Conservation (phyloP, 257 asterid species). For the Solanum corneliomulleri region DNA sequence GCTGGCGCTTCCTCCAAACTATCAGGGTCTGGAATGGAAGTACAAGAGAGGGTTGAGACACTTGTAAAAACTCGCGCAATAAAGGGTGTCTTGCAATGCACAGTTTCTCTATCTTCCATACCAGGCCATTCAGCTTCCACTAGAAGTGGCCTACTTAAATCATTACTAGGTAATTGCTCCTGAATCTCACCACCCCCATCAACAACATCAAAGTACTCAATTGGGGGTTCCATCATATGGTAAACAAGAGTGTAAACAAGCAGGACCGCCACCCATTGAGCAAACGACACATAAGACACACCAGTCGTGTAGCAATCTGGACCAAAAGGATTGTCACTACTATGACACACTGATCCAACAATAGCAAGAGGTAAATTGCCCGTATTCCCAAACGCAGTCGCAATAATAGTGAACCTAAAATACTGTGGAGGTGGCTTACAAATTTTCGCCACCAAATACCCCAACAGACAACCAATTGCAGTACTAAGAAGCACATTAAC, state of each 20-base stretch:
- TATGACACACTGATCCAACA: conserved; percentile 79
- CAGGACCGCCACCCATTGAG: conserved; percentile 90
- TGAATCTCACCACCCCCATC: conserved; percentile 51
- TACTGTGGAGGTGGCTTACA: conserved; percentile 78
- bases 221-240: conserved; percentile 99
- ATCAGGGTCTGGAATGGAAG: conserved; percentile 36
- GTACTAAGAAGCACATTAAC: conserved; percentile 80
- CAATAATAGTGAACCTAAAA: conserved; percentile 63
- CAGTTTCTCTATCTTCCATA: conserved; percentile 80
- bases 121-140: conserved; percentile 99
- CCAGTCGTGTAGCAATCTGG: conserved; percentile 47
- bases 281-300: conserved; percentile 77
- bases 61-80: conserved; percentile 51
- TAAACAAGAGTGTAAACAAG: conserved; percentile 88
- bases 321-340: conserved; percentile 56
- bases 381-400: conserved; percentile 91
- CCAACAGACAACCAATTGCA: conserved; percentile 66
- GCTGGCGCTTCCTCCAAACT: conserved; percentile 39
- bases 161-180: conserved; percentile 29
- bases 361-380: conserved; percentile 88
- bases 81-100: conserved; percentile 70
- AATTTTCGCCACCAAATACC: conserved; percentile 51
- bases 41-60: conserved; percentile 26
- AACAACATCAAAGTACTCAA: conserved; percentile 43
- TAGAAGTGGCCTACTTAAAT: conserved; percentile 78